Evolutionary conservation across 139 green algal species (phyloP).

Genomic region (Spirogloea muscicola): DNA sequence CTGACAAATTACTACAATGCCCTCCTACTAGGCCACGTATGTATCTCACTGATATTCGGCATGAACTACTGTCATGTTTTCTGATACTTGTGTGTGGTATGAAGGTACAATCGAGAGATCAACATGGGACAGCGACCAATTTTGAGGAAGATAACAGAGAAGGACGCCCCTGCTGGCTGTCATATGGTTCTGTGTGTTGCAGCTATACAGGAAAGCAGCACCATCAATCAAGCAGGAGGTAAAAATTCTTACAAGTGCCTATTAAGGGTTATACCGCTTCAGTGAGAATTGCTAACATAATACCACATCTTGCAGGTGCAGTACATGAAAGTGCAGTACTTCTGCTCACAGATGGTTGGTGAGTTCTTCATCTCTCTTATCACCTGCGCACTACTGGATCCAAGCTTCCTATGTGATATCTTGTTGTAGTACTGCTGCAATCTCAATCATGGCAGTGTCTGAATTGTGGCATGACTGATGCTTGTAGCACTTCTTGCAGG

Average conservation of each 20-base stretch:
- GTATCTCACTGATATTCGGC: neutral
- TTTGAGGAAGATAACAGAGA: constrained; percentile 15
- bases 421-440: neutral
- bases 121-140: constrained; percentile 3
- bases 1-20: neutral
- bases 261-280: neutral
- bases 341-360: constrained; percentile 33
- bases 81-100: neutral
- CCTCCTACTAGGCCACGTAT: neutral
- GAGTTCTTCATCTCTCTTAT: neutral
- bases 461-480: neutral
- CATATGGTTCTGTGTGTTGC: constrained; percentile 25
- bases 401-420: neutral
- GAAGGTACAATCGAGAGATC: constrained; percentile 26
- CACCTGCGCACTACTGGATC: neutral
- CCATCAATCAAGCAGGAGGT: neutral
- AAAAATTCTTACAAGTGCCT: neutral
- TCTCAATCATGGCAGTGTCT: neutral
- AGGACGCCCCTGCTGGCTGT: constrained; percentile 7
- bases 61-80: neutral
- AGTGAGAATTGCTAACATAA: neutral
- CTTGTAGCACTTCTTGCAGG: neutral
- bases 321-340: too few species aligned
- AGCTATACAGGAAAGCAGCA: neutral
- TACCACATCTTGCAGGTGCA: too few species aligned